Conservation (phyloP, 2,329 filamentous ascomycete genomes). For the Paracamarosporium sp. region DNA sequence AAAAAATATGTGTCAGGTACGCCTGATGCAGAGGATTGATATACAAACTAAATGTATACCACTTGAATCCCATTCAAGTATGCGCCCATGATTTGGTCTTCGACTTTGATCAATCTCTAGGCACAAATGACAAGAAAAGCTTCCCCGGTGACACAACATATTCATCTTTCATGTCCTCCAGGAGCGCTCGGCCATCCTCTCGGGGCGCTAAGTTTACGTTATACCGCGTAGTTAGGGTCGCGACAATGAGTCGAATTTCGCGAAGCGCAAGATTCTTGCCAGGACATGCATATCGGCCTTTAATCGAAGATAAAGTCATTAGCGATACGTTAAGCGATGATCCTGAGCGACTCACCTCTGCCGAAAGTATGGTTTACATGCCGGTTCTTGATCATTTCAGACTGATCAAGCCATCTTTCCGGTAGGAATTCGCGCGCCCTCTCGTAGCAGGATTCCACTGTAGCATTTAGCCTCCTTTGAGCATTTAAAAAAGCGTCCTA, state of each 20-base stretch:
- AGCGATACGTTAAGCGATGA: background rate
- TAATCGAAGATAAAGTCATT: background rate
- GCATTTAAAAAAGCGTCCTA: background rate
- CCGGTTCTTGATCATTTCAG: background rate
- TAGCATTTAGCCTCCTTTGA: background rate
- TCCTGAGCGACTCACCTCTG: background rate
- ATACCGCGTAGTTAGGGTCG: background rate
- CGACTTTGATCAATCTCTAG: background rate
- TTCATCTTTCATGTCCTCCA: background rate
- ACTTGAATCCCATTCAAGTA: too few species aligned
- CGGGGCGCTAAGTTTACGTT: background rate
- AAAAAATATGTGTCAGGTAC: too few species aligned
- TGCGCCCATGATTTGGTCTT: too few species aligned
- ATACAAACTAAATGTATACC: too few species aligned
- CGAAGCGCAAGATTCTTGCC: background rate
- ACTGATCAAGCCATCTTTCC: background rate
- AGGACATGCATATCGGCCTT: background rate
- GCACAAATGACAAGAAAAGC: background rate
- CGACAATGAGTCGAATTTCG: background rate
- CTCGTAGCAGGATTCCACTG: background rate
- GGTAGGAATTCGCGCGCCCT: background rate
- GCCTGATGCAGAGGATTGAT: too few species aligned
- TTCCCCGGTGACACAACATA: background rate
- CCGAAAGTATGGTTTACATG: background rate
- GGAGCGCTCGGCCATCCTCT: background rate